phyloP scores from a whole-genome alignment of 2,329 filamentous ascomycete genomes.

The Colletotrichum scovillei region DNA sequence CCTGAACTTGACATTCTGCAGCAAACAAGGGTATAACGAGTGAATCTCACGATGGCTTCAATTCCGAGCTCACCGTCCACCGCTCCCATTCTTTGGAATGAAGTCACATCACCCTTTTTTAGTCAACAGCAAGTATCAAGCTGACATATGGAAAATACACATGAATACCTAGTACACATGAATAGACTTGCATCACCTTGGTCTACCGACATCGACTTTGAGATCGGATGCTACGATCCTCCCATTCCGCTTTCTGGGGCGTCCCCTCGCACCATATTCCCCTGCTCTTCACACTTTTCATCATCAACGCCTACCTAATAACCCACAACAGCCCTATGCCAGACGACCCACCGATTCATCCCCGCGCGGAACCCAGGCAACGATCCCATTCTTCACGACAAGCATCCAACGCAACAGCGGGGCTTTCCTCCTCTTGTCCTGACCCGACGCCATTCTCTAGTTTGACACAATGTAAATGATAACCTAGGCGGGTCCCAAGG shows the following conservation, averaged over 20 bases:
- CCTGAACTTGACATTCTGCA: not conserved
- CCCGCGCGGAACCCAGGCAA: conserved; percentile 35
- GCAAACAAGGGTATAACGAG: not conserved
- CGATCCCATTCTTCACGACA: conserved; percentile 68
- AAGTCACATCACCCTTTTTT: not conserved
- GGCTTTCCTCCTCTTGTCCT: conserved; percentile 67
- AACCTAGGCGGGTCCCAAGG: conserved; percentile 52
- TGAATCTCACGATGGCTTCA: conserved; percentile 1
- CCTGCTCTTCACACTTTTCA: conserved; percentile 4
- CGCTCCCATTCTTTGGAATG: not conserved
- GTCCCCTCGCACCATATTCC: not conserved
- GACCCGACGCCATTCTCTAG: conserved; percentile 66
- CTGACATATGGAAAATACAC: no score
- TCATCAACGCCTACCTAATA: conserved; percentile 12
- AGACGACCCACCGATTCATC: not conserved
- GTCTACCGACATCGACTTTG: not conserved
- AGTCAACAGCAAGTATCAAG: no score
- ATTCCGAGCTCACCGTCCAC: not conserved
- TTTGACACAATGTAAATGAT: conserved; percentile 53
- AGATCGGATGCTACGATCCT: conserved; percentile 18
- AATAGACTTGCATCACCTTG: no score
- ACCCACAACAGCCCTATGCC: conserved; percentile 10
- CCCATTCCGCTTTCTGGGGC: not conserved
- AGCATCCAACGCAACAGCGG: conserved; percentile 73
- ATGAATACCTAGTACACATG: no score